Base-by-base conservation (phyloP, 2,329 filamentous ascomycete species). In the Fusarium scirpi region DNA sequence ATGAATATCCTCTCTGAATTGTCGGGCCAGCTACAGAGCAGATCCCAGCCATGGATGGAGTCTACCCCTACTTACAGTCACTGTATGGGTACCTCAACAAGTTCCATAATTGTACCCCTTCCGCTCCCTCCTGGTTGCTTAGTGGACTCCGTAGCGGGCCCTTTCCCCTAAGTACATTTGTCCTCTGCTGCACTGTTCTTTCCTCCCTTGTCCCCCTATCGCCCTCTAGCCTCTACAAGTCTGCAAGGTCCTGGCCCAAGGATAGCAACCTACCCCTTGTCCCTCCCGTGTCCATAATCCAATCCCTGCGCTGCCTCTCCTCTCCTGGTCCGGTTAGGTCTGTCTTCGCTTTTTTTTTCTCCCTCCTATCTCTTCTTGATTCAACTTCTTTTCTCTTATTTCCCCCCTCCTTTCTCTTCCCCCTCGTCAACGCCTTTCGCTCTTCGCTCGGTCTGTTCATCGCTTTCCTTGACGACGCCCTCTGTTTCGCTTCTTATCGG, bases 211-310 rank as follows among this genome's bases (percentile, higher is more conserved):
- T 70, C 65, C 73, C 73, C 73, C 73, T 75, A 75, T 75, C 73
- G 63, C 58, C 63, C 69, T 70, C 45, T 67, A 18, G 34, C 34
- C 18, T 38, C 34, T 38, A 10, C 34, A 38, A 38, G 34, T n/a
- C 34, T 75, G 65, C 73, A 63, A 75, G 73, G 62, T 67, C 70
- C 73, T 70, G 68, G 27, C 62, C 66, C 24, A 43, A 40, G 71
- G 65, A 67, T 67, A 64, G 65, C 58, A 75, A 73, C 73, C 58
- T 74, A 73, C 73, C 73, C 73, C 73, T 75, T 75, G 73, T 75
- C 65, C 73, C 69, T 57, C 43, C 45, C 54, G 69, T 75, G 69
- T 75, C 71, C 73, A 66, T 67, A 73, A 71, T 73, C 73, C 49
- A 52, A 52, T 52, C 49, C 73, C 73, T 75, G 71, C 63, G 74